These are phyloP conservation scores for Colletotrichum kahawae DNA, from an alignment of 2,329 filamentous ascomycete genomes.

Conservation along the genomic window DNA sequence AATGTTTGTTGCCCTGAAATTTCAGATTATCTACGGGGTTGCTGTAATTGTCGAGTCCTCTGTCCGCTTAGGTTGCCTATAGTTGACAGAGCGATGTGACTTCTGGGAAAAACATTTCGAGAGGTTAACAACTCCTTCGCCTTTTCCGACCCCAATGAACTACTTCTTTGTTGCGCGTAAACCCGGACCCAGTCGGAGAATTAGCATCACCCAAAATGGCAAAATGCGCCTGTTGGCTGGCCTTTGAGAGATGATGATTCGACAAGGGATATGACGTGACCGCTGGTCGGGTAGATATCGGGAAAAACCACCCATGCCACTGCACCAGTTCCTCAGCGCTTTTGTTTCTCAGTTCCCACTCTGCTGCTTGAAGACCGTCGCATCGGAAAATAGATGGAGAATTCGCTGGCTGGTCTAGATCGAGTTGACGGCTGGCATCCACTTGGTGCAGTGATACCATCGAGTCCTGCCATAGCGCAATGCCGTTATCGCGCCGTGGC, in stretches of 20 bases:
- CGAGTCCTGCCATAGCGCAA: constrained; percentile 11
- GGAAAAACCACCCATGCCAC: neutral
- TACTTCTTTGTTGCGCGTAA: no score
- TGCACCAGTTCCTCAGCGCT: neutral
- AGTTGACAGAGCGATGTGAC: accelerated
- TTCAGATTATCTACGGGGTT: accelerated
- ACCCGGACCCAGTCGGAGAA: neutral
- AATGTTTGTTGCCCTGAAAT: neutral
- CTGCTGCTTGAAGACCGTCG: neutral
- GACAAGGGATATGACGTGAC: constrained; percentile 11
- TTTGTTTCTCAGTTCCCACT: neutral
- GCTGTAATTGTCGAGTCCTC: neutral
- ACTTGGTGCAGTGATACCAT: constrained; percentile 16
- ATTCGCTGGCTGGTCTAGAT: neutral
- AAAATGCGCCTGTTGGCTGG: neutral
- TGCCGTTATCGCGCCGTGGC: neutral
- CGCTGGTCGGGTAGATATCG: neutral
- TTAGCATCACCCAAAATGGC: neutral
- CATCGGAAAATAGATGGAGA: neutral
- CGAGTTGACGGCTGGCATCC: neutral
- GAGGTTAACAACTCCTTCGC: neutral
- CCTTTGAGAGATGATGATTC: neutral
- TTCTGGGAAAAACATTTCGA: neutral
- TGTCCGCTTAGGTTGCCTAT: no score
- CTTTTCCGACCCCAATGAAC: neutral